Base-by-base conservation (phyloP, 306 rosid genomes). In the Prunus campanulata region DNA sequence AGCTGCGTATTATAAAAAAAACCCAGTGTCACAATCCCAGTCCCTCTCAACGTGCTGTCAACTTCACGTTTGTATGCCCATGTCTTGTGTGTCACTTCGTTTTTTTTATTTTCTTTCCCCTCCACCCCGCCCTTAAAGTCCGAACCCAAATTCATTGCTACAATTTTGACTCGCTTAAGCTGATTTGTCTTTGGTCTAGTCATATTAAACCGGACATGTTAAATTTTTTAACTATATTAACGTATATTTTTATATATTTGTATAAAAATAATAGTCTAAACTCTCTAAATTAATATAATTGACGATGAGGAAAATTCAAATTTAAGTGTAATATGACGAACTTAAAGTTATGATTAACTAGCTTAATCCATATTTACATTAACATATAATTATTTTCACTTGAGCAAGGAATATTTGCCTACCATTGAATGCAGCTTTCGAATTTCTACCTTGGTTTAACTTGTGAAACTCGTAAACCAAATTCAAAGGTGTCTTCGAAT, bases 1-100 rank as follows among this genome's bases (percentile, higher is more conserved):
- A 86, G 71, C 27, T 70, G 79, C 86, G 48, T 59, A 22, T 25
- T 19, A 65, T 19, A 35, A 64, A 59, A 55, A 54, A 5, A 24
- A 24, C 70, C 3, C 69, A 35, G 3, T 29, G 20, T 27, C 68
- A 30, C 46, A 30, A 12, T 11, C 30, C 25, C 24, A 11, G 52
- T 0, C 19, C 52, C 24, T 35, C 6, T 8, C 49, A 6, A 13
- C 0, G 25, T 8, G 69, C 69, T 19, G 69, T 35, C 69, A 35
- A 19, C 46, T 35, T 56, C 62, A n/a, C 62, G n/a, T 27, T 61
- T 61, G 8, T 27, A 61, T 27, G 66, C 10, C 39, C 20, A 62
- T 4, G 42, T 62, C 66, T 29, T 15, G 1, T 24, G 5, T 47
- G 11, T 47, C 1, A 32, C 39, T 11, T 10, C 11, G 15, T 0